Percentiles rank a stretch among this genome's conserved stretches.
phyloP scores from a whole-genome alignment of 2,329 filamentous ascomycete genomes.

The Pezicula rhizophila region DNA sequence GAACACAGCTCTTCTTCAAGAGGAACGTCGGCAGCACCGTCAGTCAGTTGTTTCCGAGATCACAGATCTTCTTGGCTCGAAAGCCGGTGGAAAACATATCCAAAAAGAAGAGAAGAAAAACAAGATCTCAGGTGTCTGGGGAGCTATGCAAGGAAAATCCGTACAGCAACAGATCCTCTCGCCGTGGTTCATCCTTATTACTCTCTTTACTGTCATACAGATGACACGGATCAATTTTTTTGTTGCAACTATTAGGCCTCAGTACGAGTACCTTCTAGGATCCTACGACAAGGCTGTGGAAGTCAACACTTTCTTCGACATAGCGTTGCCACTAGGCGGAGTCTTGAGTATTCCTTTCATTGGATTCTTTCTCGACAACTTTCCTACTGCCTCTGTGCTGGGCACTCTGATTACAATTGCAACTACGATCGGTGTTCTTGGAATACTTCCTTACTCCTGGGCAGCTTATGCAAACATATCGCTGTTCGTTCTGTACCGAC shows the following conservation, averaged over 20 bases:
- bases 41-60: slow-evolving; percentile 53
- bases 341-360: slow-evolving; percentile 84
- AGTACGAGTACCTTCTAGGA: slow-evolving; percentile 72
- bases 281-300: slow-evolving; percentile 54
- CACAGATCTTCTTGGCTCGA: slow-evolving; percentile 64
- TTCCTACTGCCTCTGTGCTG: slow-evolving; percentile 67
- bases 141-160: slow-evolving; percentile 69
- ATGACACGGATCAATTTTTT: slow-evolving; percentile 89
- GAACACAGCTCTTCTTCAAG: slow-evolving; percentile 27
- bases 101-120: slow-evolving; percentile 65
- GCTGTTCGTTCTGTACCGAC: slow-evolving; percentile 79
- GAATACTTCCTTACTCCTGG: slow-evolving; percentile 64
- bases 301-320: slow-evolving; percentile 81
- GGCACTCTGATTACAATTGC: slow-evolving; percentile 63
- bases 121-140: slow-evolving; percentile 69
- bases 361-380: slow-evolving; percentile 70
- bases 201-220: slow-evolving; percentile 67
- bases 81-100: slow-evolving; percentile 55
- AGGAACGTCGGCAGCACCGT: slow-evolving; percentile 41
- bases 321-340: slow-evolving; percentile 77
- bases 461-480: slow-evolving; percentile 70
- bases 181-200: slow-evolving; percentile 81
- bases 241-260: slow-evolving; percentile 76
- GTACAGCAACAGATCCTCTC: slow-evolving; percentile 68
- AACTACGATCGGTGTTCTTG: slow-evolving; percentile 70